These are phyloP conservation scores for Penicillium hordei DNA, from an alignment of 2,329 filamentous ascomycete genomes.

Conservation along the genomic window DNA sequence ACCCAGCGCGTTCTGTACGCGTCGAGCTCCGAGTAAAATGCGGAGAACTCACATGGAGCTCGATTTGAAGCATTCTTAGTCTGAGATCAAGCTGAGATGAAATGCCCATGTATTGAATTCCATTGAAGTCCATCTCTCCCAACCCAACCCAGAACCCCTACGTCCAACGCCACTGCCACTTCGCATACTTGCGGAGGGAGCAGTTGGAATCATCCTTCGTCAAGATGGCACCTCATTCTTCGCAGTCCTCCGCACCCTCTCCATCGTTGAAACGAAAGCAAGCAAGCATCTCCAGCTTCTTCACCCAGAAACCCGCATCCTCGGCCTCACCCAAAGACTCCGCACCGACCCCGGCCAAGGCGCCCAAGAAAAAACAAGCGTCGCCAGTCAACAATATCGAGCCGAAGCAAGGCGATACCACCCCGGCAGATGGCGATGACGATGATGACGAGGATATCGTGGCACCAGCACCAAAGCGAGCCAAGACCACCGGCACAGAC, in stretches of 20 bases:
- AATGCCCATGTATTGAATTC: not conserved
- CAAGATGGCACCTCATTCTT: slow-evolving; percentile 37
- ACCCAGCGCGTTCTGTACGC: slow-evolving; percentile 32
- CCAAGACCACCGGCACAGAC: slow-evolving; percentile 28
- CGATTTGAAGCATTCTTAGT: not conserved
- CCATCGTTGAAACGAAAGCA: slow-evolving; percentile 50
- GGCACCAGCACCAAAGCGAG: slow-evolving; percentile 44
- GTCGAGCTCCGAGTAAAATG: slow-evolving; percentile 31
- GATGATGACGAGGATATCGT: slow-evolving; percentile 42
- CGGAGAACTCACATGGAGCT: slow-evolving; percentile 13
- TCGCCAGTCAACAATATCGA: slow-evolving; percentile 10
- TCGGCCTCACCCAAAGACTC: slow-evolving; percentile 14
- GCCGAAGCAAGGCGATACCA: slow-evolving; percentile 6
- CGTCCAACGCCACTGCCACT: not conserved
- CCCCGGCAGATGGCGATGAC: slow-evolving; percentile 1
- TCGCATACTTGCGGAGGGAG: not conserved
- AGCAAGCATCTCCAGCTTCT: slow-evolving; percentile 82
- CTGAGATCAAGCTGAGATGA: not conserved
- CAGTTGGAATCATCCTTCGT: not conserved
- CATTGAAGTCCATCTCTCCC: not conserved
- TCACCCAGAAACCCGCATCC: slow-evolving; percentile 58
- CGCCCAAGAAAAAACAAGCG: slow-evolving; percentile 13
- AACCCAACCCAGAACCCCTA: not conserved
- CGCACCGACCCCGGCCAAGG: slow-evolving; percentile 5
- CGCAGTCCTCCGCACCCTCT: slow-evolving; percentile 35